Conservation (phyloP, 2,329 filamentous ascomycete species). For the Hymenoscyphus albidus region DNA sequence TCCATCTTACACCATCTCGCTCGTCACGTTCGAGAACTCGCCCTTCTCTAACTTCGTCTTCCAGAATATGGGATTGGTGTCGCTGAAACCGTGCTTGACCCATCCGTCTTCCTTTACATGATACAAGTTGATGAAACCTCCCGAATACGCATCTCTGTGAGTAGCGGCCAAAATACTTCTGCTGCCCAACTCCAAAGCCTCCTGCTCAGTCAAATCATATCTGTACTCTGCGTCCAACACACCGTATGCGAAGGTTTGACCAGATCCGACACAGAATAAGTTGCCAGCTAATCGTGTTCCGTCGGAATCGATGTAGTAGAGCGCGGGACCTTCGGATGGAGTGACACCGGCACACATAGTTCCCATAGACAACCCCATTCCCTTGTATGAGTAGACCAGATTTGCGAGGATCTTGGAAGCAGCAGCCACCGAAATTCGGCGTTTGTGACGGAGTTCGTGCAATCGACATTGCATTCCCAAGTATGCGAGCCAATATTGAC, state of each 20-base stretch:
- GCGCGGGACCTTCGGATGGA: constrained; percentile 87
- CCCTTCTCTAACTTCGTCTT: constrained; percentile 97
- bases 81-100: constrained; percentile 97
- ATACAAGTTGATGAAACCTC: constrained; percentile 97
- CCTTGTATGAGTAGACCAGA: constrained; percentile 97
- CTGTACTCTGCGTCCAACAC: constrained; percentile 93
- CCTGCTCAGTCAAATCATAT: constrained; percentile 82
- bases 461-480: constrained; percentile 98
- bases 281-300: constrained; percentile 90
- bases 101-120: constrained; percentile 98
- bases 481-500: constrained; percentile 99
- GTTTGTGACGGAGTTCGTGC: constrained; percentile 98
- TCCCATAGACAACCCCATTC: constrained; percentile 97
- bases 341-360: constrained; percentile 99
- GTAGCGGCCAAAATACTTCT: constrained; percentile 94
- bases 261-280: constrained; percentile 96
- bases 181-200: constrained; percentile 84
- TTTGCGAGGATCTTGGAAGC: constrained; percentile 98
- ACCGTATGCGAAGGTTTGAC: constrained; percentile 98
- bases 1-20: constrained; percentile 32
- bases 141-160: constrained; percentile 96
- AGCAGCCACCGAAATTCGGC: constrained; percentile 93
- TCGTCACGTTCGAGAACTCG: constrained; percentile 66
- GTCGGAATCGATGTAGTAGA: constrained; percentile 99
- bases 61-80: constrained; percentile 99